A percentile compares a stretch with the other conserved stretches of the same genome.
These are phyloP conservation scores for Lablab purpureus DNA, from an alignment of 306 rosid genomes.

Conservation along the genomic window DNA sequence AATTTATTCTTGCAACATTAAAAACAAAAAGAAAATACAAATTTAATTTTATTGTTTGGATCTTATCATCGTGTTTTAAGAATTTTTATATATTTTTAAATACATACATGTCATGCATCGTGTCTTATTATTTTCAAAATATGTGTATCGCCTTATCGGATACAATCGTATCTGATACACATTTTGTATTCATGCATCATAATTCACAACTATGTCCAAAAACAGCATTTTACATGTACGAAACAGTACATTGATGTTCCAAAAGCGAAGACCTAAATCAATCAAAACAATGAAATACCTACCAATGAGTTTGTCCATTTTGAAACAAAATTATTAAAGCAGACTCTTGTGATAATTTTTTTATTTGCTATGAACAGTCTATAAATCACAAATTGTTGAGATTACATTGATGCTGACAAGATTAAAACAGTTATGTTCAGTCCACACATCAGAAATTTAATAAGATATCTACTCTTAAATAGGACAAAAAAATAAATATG, in stretches of 20 bases:
- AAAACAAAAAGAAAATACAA: too few species aligned
- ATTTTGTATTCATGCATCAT: too few species aligned
- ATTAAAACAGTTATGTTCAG: slow-evolving; percentile 11
- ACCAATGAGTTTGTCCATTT: not conserved
- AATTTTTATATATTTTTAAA: too few species aligned
- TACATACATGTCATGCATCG: too few species aligned
- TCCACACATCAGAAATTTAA: slow-evolving; percentile 18
- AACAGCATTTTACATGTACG: not conserved
- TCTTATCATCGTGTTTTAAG: too few species aligned
- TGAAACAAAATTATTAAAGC: slow-evolving; percentile 3
- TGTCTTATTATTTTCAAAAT: too few species aligned
- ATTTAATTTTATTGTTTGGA: too few species aligned
- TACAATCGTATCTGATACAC: too few species aligned
- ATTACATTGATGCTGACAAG: slow-evolving; percentile 10
- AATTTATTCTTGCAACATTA: too few species aligned
- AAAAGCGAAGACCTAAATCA: slow-evolving; percentile 10
- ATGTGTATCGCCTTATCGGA: too few species aligned
- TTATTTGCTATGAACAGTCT: too few species aligned
- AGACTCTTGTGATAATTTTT: not conserved
- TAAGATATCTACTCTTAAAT: not conserved
- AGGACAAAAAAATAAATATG: not conserved
- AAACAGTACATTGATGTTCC: slow-evolving; percentile 14
- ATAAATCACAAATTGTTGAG: not conserved
- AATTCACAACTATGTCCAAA: not conserved
- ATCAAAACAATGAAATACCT: slow-evolving; percentile 3